phyloP scores from a whole-genome alignment of 2,329 filamentous ascomycete genomes.

The Bipolaris oryzae region DNA sequence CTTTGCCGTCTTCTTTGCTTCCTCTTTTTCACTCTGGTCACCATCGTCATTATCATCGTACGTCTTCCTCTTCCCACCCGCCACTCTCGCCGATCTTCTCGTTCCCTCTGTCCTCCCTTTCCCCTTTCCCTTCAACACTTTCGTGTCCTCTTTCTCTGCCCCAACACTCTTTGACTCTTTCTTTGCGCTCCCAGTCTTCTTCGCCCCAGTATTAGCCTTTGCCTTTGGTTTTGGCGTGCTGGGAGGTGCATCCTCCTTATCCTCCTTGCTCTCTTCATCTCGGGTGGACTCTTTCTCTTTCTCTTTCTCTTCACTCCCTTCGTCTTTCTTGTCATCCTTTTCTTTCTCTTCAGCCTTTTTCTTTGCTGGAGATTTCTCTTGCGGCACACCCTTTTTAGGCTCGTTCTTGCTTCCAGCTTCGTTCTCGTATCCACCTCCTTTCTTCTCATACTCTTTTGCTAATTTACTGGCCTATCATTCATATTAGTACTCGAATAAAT shows the following conservation, averaged over 20 bases:
- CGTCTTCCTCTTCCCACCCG: constrained; percentile 29
- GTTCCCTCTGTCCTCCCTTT: constrained; percentile 30
- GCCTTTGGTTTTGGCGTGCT: constrained; percentile 33
- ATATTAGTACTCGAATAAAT: not conserved
- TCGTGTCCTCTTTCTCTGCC: constrained; percentile 5
- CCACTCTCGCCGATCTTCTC: constrained; percentile 24
- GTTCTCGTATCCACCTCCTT: constrained; percentile 51
- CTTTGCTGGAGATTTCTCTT: constrained; percentile 29
- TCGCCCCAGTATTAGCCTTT: constrained; percentile 26
- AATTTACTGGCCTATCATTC: constrained; percentile 48
- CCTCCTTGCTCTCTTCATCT: constrained; percentile 10
- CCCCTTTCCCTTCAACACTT: constrained; percentile 12
- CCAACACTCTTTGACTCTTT: constrained; percentile 27
- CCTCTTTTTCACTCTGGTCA: constrained; percentile 21
- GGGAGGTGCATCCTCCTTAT: constrained; percentile 21
- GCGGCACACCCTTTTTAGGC: constrained; percentile 51
- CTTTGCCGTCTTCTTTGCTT: not conserved
- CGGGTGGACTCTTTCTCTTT: constrained; percentile 13
- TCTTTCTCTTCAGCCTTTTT: constrained; percentile 17
- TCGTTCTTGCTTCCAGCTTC: constrained; percentile 52
- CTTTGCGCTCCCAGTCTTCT: constrained; percentile 16
- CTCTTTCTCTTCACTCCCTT: not conserved
- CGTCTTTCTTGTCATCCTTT: constrained; percentile 18
- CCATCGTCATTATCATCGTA: constrained; percentile 24
- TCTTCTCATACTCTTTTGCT: constrained; percentile 52